Evolutionary conservation across 225 moss, liverwort and hornwort genomes (phyloP).

Genomic region (Pleurozium schreberi): DNA sequence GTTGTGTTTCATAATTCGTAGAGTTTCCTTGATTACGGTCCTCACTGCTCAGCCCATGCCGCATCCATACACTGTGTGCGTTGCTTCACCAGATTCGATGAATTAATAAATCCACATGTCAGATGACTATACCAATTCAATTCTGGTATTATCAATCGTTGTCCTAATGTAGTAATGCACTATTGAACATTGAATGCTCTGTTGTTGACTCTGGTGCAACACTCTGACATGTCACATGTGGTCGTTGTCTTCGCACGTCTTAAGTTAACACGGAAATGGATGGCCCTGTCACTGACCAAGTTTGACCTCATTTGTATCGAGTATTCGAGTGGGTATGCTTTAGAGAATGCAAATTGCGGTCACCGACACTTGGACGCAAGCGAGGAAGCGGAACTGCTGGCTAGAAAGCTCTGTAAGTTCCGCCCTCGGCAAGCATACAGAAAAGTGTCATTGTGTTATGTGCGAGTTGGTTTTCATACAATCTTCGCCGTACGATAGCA

Average conservation of each 20-base stretch:
- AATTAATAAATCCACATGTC: neutral
- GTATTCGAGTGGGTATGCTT: neutral
- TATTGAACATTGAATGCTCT: neutral
- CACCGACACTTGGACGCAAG: neutral
- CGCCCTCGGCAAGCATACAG: neutral
- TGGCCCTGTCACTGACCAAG: neutral
- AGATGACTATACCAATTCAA: neutral
- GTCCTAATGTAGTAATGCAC: neutral
- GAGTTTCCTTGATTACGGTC: neutral
- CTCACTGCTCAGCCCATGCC: neutral
- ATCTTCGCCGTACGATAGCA: too few relatives aligned
- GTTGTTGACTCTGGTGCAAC: neutral
- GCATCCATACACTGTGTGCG: neutral
- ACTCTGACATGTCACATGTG: neutral
- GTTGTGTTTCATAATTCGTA: neutral
- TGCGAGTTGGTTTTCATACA: too few relatives aligned
- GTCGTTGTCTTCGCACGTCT: neutral
- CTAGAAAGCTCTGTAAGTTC: neutral
- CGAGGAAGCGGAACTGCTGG: neutral
- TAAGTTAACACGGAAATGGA: neutral
- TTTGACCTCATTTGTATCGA: neutral
- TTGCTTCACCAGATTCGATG: neutral
- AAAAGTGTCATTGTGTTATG: neutral
- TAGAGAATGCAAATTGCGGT: neutral
- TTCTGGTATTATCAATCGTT: neutral